Conservation (phyloP, 2,329 filamentous ascomycete genomes). For the Talaromyces sp. region DNA sequence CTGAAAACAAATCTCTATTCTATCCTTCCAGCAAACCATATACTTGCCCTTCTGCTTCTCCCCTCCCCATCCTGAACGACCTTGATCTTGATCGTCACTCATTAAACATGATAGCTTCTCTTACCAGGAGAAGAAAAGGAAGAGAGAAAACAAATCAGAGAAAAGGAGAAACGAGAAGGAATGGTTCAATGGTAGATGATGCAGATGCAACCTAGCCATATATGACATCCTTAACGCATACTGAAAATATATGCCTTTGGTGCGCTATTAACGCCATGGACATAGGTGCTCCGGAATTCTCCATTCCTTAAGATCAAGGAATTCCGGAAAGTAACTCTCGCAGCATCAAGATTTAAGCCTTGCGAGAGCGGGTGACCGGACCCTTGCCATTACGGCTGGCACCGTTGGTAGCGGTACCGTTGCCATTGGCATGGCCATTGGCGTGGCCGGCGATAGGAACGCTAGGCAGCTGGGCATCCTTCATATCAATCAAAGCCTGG, state of each 20-base stretch:
- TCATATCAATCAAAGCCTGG: constrained; percentile 81
- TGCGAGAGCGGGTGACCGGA: constrained; percentile 42
- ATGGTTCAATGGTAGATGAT: background rate
- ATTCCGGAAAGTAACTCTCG: background rate
- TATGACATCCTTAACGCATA: background rate
- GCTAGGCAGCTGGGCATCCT: constrained; percentile 58
- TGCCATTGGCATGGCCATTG: constrained; percentile 22
- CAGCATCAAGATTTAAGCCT: constrained; percentile 32
- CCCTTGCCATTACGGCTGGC: constrained; percentile 27
- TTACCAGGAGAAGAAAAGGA: constrained; percentile 4
- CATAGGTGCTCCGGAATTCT: background rate
- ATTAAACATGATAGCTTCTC: constrained; percentile 11
- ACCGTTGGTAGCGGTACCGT: constrained; percentile 15
- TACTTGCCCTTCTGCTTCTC: background rate
- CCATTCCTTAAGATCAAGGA: background rate
- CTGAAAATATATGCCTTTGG: background rate
- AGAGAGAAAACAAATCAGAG: background rate
- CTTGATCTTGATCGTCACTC: constrained; percentile 10
- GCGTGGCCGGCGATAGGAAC: constrained; percentile 14
- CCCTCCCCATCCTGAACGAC: constrained; percentile 3
- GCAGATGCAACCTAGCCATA: background rate
- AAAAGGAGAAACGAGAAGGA: background rate
- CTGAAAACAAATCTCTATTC: background rate
- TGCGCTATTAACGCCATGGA: background rate
- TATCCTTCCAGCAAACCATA: background rate